Evolutionary conservation across 2,329 filamentous ascomycete species (phyloP).

Genomic region (Alternaria solani): DNA sequence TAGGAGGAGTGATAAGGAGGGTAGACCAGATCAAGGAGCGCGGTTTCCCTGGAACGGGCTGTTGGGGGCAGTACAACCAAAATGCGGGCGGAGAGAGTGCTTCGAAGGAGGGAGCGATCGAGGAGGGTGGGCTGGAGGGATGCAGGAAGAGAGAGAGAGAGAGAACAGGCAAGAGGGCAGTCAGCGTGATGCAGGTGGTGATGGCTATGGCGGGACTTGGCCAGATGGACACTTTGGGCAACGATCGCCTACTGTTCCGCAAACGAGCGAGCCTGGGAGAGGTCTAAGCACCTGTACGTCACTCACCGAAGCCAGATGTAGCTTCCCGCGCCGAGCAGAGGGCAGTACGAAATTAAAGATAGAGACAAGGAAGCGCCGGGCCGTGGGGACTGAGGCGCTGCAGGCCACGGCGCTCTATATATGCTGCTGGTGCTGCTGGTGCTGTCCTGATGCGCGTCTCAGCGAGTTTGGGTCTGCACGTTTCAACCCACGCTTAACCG

Average conservation of each 20-base stretch:
- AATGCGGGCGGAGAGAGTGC: conserved; percentile 47
- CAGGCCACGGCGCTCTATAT: conserved; percentile 19
- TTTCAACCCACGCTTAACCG: conserved; percentile 27
- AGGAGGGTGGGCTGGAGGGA: conserved; percentile 25
- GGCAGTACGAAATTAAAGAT: conserved; percentile 4
- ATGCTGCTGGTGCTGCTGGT: conserved; percentile 2
- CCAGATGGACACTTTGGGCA: conserved; percentile 29
- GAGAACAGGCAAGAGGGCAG: conserved; percentile 18
- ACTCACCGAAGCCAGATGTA: conserved; percentile 27
- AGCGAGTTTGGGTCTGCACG: conserved; percentile 29
- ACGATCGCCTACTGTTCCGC: conserved; percentile 38
- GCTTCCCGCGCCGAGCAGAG: conserved; percentile 22
- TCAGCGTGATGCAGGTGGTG: conserved; percentile 23
- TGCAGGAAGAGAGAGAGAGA: conserved; percentile 13
- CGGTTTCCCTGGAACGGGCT: conserved; percentile 48
- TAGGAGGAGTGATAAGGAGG: conserved; percentile 44
- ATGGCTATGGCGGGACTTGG: conserved; percentile 32
- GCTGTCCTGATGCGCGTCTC: conserved; percentile 25
- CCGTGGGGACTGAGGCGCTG: conserved; percentile 17
- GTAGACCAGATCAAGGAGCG: conserved; percentile 48
- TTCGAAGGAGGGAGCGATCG: conserved; percentile 51
- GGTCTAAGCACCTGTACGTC: conserved; percentile 39
- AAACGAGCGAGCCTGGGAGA: conserved; percentile 25
- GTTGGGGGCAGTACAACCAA: conserved; percentile 38
- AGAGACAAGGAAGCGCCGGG: conserved; percentile 10